Conservation (phyloP, 352 stramenopile species). For the Globisporangium nunn region DNA sequence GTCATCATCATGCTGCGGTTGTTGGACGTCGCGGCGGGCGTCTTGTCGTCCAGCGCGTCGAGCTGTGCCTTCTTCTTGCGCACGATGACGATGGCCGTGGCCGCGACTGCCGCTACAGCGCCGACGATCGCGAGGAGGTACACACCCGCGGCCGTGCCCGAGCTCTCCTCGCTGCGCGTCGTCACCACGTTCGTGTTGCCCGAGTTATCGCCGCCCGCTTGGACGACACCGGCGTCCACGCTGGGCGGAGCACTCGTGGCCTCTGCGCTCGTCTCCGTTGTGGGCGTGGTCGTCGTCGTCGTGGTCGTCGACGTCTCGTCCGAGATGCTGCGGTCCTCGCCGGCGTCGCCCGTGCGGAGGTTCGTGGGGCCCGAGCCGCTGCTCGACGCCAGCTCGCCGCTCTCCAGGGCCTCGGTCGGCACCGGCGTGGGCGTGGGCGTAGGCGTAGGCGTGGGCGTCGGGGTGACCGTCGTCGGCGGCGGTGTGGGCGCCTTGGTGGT, state of each 20-base stretch:
- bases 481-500: constrained; percentile 17
- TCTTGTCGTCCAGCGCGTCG: constrained; percentile 55
- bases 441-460: constrained; percentile 8
- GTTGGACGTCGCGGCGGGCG: constrained; percentile 20
- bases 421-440: constrained; percentile 1
- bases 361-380: constrained; percentile 1
- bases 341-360: background rate
- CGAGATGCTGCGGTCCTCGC: constrained; percentile 13
- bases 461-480: constrained; percentile 10
- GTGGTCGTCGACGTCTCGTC: constrained; percentile 8
- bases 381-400: constrained; percentile 5
- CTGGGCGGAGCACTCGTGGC: background rate
- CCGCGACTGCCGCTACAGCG: constrained; percentile 17
- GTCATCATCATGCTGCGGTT: constrained; percentile 37
- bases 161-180: background rate
- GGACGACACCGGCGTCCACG: background rate
- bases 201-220: background rate
- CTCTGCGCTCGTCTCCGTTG: background rate
- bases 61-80: constrained; percentile 52
- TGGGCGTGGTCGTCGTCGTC: constrained; percentile 7
- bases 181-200: constrained; percentile 7
- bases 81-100: constrained; percentile 34
- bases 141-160: constrained; percentile 13
- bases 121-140: constrained; percentile 14
- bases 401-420: constrained; percentile 8